Percentiles rank a stretch among this genome's conserved stretches.
phyloP scores from a whole-genome alignment of 192 early-diverging fungal genomes.

The Phycomyces blakesleeanus region DNA sequence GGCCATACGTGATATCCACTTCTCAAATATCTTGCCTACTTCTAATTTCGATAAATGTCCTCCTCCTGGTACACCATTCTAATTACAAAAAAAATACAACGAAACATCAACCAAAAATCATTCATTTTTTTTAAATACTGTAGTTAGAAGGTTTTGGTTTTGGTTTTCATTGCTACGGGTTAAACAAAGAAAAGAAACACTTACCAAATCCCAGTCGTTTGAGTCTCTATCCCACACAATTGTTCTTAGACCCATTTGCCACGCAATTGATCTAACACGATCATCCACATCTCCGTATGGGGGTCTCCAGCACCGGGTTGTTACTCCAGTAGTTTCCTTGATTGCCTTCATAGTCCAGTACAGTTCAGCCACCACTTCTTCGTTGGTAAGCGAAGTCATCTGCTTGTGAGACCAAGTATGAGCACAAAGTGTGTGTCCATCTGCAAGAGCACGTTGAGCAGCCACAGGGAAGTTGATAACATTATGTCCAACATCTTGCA shows the following conservation, averaged over 20 bases:
- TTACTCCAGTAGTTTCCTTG: constrained; percentile 44
- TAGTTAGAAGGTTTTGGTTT: too few relatives aligned
- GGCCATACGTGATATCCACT: constrained; percentile 1
- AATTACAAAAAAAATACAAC: background rate
- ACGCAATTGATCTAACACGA: constrained; percentile 46
- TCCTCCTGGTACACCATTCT: background rate
- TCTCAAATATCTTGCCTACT: background rate
- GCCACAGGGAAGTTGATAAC: constrained; percentile 33
- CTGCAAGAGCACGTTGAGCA: constrained; percentile 26
- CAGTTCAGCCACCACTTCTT: constrained; percentile 53
- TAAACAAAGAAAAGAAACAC: background rate
- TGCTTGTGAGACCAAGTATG: constrained; percentile 48
- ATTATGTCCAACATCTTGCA: constrained; percentile 37
- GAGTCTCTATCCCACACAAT: constrained; percentile 18
- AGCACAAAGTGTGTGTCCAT: constrained; percentile 56
- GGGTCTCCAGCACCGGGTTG: constrained; percentile 47
- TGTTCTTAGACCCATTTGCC: constrained; percentile 43
- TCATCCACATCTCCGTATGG: constrained; percentile 61
- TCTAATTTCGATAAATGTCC: background rate
- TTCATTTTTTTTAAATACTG: too few relatives aligned
- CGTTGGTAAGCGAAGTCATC: constrained; percentile 49
- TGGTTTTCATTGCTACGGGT: background rate
- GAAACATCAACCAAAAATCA: too few relatives aligned
- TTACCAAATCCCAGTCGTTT: constrained; percentile 17
- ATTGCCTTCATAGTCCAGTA: constrained; percentile 43